Percentiles rank a stretch among this genome's conserved stretches.
These are phyloP conservation scores for Fusarium bactridioides DNA, from an alignment of 2,329 filamentous ascomycete species.

Conservation along the genomic window DNA sequence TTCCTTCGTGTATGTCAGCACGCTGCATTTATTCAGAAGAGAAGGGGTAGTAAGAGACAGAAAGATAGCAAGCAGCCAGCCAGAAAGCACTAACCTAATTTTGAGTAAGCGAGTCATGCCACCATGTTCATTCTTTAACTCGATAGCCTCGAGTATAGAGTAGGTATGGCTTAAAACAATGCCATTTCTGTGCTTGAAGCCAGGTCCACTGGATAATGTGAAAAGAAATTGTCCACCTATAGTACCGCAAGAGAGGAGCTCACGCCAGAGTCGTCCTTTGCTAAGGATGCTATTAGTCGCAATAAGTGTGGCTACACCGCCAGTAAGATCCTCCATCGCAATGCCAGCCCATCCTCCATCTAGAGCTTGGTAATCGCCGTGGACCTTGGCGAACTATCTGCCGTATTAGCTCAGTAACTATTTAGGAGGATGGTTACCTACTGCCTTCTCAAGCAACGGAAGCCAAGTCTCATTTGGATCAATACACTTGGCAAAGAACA, in stretches of 20 bases:
- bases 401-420: neutral
- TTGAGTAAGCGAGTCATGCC: slow-evolving; percentile 51
- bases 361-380: slow-evolving; percentile 74
- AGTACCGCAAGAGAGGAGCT: slow-evolving; percentile 70
- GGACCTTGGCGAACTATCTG: slow-evolving; percentile 71
- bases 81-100: too few species aligned
- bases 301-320: slow-evolving; percentile 64
- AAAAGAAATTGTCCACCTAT: slow-evolving; percentile 73
- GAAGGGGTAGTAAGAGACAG: too few species aligned
- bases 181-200: slow-evolving; percentile 46
- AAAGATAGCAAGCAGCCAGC: too few species aligned
- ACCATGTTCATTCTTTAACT: slow-evolving; percentile 52
- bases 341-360: slow-evolving; percentile 71
- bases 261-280: slow-evolving; percentile 74
- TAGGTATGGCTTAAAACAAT: slow-evolving; percentile 58
- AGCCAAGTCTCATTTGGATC: slow-evolving; percentile 78
- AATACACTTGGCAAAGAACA: slow-evolving; percentile 76
- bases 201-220: slow-evolving; percentile 47
- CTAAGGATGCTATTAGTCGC: slow-evolving; percentile 66
- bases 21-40: neutral
- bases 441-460: slow-evolving; percentile 74
- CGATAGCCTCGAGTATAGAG: slow-evolving; percentile 57
- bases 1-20: slow-evolving; percentile 58
- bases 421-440: slow-evolving; percentile 3
- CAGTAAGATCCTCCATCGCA: slow-evolving; percentile 59